A percentile compares a stretch with the other conserved stretches of the same genome.
Conservation (phyloP, 768 basidiomycete genomes). For the Hydnomerulius pinastri region DNA sequence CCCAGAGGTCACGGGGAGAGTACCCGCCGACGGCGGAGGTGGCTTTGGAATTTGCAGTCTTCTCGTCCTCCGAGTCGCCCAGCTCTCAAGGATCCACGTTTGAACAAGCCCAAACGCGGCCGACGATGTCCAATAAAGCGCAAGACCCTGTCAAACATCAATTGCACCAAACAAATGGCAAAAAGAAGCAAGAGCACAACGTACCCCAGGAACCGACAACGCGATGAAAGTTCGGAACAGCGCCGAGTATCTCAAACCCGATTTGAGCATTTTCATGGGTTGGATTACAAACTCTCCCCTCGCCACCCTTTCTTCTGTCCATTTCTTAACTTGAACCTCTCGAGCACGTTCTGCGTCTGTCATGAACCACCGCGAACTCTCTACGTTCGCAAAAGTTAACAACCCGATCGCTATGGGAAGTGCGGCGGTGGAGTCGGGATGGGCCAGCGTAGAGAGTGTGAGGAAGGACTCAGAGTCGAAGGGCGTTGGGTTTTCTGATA, state of each 20-base stretch:
- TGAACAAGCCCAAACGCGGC: constrained; percentile 73
- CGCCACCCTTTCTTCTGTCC: constrained; percentile 44
- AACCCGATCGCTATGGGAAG: constrained; percentile 74
- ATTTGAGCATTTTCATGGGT: constrained; percentile 54
- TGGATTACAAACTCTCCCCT: constrained; percentile 47
- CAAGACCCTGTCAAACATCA: constrained; percentile 47
- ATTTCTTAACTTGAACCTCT: constrained; percentile 47
- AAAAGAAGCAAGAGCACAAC: constrained; percentile 19
- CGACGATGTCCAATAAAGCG: constrained; percentile 78
- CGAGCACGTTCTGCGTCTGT: constrained; percentile 57
- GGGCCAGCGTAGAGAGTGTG: constrained; percentile 67
- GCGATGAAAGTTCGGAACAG: constrained; percentile 70
- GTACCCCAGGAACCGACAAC: constrained; percentile 70
- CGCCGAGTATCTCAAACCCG: constrained; percentile 53
- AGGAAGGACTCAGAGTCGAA: constrained; percentile 80
- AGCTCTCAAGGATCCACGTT: constrained; percentile 72
- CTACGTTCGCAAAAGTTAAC: constrained; percentile 77
- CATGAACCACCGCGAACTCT: constrained; percentile 74
- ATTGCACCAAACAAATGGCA: no score
- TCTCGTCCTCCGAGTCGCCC: constrained; percentile 46
- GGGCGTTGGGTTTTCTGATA: constrained; percentile 59
- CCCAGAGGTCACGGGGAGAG: not conserved
- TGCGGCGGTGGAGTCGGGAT: constrained; percentile 68
- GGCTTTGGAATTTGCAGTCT: constrained; percentile 10
- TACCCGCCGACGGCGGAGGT: not conserved